phyloP scores from a whole-genome alignment of 2,329 filamentous ascomycete species.

The Aspergillus amoenus region DNA sequence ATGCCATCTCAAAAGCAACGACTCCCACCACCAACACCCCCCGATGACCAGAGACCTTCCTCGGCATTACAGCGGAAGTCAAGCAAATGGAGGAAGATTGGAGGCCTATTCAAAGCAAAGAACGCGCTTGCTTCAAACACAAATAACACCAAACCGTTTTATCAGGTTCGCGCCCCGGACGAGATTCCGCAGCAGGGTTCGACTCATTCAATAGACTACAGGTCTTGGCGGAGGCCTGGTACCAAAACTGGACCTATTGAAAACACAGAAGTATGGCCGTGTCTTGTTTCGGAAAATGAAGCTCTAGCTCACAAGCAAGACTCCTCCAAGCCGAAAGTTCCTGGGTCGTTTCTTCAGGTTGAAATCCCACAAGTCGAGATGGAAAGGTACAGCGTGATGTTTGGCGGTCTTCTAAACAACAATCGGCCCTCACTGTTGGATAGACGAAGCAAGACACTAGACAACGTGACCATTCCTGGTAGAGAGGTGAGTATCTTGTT shows the following conservation, averaged over 20 bases:
- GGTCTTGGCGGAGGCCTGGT: conserved; percentile 4
- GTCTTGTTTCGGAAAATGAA: conserved; percentile 24
- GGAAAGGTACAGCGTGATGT: conserved; percentile 95
- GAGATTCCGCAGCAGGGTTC: conserved; percentile 23
- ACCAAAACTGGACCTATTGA: conserved; percentile 7
- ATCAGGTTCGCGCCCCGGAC: conserved; percentile 25
- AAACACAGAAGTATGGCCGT: conserved; percentile 21
- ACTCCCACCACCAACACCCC: conserved; percentile 12
- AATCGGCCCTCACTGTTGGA: conserved; percentile 33
- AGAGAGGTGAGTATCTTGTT: conserved; percentile 33
- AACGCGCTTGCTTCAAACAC: conserved; percentile 22
- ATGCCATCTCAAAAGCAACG: conserved; percentile 18
- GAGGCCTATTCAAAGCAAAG: conserved; percentile 44
- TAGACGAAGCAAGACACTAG: conserved; percentile 38
- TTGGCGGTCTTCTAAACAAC: conserved; percentile 67
- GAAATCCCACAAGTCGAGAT: conserved; percentile 77
- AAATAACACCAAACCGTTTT: conserved; percentile 25
- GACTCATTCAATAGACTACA: conserved; percentile 21
- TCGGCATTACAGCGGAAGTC: conserved; percentile 32
- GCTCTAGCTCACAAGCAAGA: conserved; percentile 14
- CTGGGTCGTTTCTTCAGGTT: conserved; percentile 61
- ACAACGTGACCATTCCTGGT: conserved; percentile 56
- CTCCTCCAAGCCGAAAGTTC: conserved; percentile 4
- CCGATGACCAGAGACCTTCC: conserved; percentile 11
- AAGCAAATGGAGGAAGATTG: conserved; percentile 50